These are phyloP conservation scores for Saprolegnia parasitica DNA, from an alignment of 352 stramenopile species.

Conservation along the genomic window DNA sequence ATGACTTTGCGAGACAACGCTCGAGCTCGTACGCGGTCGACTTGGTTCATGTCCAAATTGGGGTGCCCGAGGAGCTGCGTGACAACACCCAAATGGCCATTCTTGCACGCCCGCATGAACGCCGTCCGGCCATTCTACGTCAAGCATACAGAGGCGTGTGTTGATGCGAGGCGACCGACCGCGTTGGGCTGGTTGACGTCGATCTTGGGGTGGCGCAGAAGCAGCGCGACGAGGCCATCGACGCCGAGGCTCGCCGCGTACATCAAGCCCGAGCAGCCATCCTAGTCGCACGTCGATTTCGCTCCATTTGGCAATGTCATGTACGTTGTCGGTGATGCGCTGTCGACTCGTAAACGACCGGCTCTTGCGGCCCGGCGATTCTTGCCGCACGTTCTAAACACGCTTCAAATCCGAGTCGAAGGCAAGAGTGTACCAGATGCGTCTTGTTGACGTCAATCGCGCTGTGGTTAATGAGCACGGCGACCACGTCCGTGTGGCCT, in stretches of 20 bases:
- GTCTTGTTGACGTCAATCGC: slow-evolving; percentile 1
- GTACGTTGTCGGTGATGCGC: not conserved
- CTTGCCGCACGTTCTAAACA: slow-evolving; percentile 7
- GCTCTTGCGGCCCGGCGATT: not conserved
- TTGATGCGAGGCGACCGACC: not conserved
- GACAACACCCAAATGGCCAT: slow-evolving; percentile 10
- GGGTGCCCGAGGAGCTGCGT: not conserved
- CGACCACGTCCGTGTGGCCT: slow-evolving; percentile 6
- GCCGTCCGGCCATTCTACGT: slow-evolving; percentile 14
- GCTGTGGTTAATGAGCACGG: not conserved
- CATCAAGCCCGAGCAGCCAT: slow-evolving; percentile 18
- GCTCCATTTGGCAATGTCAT: not conserved
- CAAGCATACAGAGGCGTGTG: too few species aligned
- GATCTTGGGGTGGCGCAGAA: not conserved
- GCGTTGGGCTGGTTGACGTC: slow-evolving; percentile 15
- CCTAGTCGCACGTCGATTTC: not conserved
- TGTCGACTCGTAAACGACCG: not conserved
- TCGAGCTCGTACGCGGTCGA: not conserved
- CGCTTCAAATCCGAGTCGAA: not conserved
- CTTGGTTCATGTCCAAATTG: slow-evolving; percentile 16
- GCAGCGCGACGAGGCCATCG: slow-evolving; percentile 10
- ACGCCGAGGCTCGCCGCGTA: not conserved
- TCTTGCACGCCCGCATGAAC: slow-evolving; percentile 19
- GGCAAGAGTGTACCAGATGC: not conserved
- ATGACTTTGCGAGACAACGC: not conserved